phyloP scores from a whole-genome alignment of 192 early-diverging fungal species.

The Entomortierella chlamydospora region DNA sequence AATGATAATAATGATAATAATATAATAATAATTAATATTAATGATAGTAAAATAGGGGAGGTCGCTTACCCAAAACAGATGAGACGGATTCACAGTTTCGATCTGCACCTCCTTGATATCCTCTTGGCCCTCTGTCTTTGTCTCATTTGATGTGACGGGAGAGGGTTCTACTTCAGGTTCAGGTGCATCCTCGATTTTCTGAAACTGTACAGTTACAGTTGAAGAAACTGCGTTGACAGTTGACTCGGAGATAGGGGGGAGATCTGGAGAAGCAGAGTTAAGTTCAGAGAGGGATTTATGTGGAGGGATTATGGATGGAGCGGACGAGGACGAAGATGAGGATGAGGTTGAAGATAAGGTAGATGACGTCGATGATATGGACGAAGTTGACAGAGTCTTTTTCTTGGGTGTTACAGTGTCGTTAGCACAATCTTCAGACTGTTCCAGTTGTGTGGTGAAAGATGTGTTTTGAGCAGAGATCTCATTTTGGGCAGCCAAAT shows the following conservation, averaged over 20 bases:
- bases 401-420: slow-evolving; percentile 4
- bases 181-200: not conserved
- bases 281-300: not conserved
- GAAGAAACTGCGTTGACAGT: not conserved
- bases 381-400: slow-evolving; percentile 16
- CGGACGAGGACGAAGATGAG: not conserved
- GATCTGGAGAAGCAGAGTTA: not conserved
- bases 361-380: slow-evolving; percentile 24
- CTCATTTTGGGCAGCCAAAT: too few relatives aligned
- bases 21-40: too few relatives aligned
- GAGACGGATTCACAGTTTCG: slow-evolving; percentile 54
- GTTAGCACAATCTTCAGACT: not conserved
- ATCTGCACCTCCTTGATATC: slow-evolving; percentile 54
- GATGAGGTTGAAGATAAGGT: slow-evolving; percentile 7
- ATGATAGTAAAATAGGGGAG: not conserved
- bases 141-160: not conserved
- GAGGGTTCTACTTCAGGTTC: not conserved
- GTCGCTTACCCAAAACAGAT: slow-evolving; percentile 57
- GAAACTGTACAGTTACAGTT: not conserved
- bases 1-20: too few relatives aligned
- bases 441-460: not conserved
- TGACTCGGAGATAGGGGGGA: not conserved
- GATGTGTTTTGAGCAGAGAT: slow-evolving; percentile 2
- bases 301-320: slow-evolving; percentile 4
- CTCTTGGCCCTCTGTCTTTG: slow-evolving; percentile 5